Conservation (phyloP, 192 early-diverging fungal genomes). For the Backusella macrospora region DNA sequence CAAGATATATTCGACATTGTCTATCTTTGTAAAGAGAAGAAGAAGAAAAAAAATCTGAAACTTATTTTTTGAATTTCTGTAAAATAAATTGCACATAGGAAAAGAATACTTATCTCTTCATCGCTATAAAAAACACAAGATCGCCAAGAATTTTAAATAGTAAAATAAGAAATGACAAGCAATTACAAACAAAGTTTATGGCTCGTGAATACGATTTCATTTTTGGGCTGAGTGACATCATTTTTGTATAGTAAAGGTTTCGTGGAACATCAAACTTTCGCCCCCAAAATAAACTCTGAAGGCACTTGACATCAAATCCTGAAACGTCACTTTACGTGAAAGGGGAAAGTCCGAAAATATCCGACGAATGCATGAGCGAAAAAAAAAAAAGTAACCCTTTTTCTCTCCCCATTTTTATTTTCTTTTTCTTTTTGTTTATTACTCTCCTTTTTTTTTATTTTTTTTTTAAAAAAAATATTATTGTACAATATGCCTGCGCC, state of each 20-base stretch:
- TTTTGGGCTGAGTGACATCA: no score
- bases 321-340: slow-evolving; percentile 7
- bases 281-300: slow-evolving; percentile 1
- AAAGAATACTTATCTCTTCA: no score
- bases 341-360: slow-evolving; percentile 17
- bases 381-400: not conserved
- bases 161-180: no score
- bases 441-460: not conserved
- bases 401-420: not conserved
- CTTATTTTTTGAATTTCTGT: no score
- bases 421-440: not conserved
- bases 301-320: slow-evolving; percentile 15
- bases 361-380: slow-evolving; percentile 7
- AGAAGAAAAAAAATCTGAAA: no score
- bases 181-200: no score
- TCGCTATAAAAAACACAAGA: no score
- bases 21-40: no score
- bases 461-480: not conserved
- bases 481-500: not conserved
- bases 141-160: no score
- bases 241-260: not conserved
- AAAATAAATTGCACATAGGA: no score
- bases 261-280: not conserved
- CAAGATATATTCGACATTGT: no score
- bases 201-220: no score